Conservation (phyloP, 2,329 filamentous ascomycete genomes). For the Xylaria polymorpha region DNA sequence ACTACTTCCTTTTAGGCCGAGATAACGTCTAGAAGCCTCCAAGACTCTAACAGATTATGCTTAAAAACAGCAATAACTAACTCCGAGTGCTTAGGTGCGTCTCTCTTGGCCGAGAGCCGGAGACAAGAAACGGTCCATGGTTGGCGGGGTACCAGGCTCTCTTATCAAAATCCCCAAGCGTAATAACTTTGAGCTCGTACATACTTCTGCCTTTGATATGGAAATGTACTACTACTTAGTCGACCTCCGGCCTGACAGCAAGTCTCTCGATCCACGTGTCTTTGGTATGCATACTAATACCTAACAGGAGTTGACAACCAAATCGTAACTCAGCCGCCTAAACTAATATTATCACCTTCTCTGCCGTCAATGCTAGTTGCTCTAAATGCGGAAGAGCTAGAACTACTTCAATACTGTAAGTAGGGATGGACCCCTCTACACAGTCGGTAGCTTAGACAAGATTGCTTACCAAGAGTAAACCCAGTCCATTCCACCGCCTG, state of each 20-base stretch:
- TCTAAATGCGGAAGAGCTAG: constrained; percentile 29
- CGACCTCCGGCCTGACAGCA: constrained; percentile 25
- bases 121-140: constrained; percentile 32
- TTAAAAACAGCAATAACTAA: background rate
- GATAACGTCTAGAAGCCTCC: background rate
- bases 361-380: constrained; percentile 1
- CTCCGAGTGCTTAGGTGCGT: constrained; percentile 11
- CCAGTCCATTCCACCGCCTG: constrained; percentile 29
- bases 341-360: constrained; percentile 25
- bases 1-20: background rate
- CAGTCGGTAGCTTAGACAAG: background rate
- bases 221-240: constrained; percentile 36
- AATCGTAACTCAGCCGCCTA: constrained; percentile 10
- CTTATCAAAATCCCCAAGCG: background rate
- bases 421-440: background rate
- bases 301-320: constrained; percentile 12
- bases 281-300: constrained; percentile 5
- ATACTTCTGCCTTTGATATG: constrained; percentile 35
- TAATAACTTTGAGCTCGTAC: constrained; percentile 27
- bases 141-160: background rate
- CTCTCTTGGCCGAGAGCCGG: constrained; percentile 36
- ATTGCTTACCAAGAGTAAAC: constrained; percentile 17
- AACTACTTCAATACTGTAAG: constrained; percentile 34
- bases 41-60: background rate
- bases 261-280: background rate